Evolutionary conservation across 2,329 filamentous ascomycete genomes (phyloP).

Genomic region (Talaromyces verruculosus): DNA sequence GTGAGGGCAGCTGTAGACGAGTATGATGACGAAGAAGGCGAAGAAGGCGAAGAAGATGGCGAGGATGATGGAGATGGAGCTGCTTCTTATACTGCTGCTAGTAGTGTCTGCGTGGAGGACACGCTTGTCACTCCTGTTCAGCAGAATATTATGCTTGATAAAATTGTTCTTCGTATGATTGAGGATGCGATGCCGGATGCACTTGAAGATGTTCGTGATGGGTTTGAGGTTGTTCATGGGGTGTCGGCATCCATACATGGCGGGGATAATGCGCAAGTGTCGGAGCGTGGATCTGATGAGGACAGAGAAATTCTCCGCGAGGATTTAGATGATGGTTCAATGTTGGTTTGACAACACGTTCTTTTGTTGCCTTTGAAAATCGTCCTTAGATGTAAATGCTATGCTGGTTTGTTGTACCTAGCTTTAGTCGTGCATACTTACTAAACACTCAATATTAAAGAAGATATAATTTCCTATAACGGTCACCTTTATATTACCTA

Average conservation of each 20-base stretch:
- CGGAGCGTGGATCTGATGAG: not conserved
- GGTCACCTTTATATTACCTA: not conserved
- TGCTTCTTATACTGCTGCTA: not conserved
- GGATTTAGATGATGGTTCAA: not conserved
- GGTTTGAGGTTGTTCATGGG: conserved; percentile 6
- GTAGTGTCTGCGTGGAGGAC: not conserved
- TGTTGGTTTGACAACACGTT: not conserved
- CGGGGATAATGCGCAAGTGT: not conserved
- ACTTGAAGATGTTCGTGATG: not conserved
- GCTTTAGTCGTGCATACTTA: not conserved
- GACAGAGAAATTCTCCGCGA: not conserved
- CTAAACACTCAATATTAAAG: not conserved
- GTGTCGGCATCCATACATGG: not conserved
- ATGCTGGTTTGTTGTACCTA: not conserved
- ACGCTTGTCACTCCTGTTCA: not conserved
- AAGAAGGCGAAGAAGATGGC: no score
- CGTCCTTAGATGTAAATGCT: not conserved
- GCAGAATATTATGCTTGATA: conserved; percentile 5
- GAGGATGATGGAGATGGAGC: no score
- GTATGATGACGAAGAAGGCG: no score
- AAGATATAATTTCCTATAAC: not conserved
- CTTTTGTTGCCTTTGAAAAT: not conserved
- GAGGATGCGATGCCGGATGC: not conserved
- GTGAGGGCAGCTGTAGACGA: not conserved
- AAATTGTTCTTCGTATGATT: conserved; percentile 31